Evolutionary conservation across 148 eudicot genomes (phyloP), one percentile per base, ranked within the genome.

Genomic region (Camellia sinensis): DNA sequence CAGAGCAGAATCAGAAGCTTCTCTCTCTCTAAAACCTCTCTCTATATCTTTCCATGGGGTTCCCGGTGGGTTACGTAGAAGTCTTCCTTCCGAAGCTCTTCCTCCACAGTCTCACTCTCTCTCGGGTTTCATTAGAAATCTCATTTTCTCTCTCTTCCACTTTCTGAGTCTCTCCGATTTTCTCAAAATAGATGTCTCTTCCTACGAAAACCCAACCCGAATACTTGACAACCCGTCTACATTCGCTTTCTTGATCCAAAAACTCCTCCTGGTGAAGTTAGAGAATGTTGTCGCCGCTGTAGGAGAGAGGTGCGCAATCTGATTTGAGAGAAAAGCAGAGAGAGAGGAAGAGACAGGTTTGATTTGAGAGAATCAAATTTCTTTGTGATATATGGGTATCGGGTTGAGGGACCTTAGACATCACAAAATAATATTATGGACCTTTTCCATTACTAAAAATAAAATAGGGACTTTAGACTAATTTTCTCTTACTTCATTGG

Each of bases 61-160:
- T 71, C 15, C 74, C 59, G 9, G 59, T 64, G 1, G 82, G 78
- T 1, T 80, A 80, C 78, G 50, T 78, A 2, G 82, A 80, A n/a
- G 82, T 82, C 0, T 86, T 86, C 77, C 80, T 86, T 50, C 90
- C 90, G 0, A 88, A 84, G 19, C 85, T 82, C 8, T 60, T 88
- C 61, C 53, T 88, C 43, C 81, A 68, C 59, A 56, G 46, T 4
- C 1, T 29, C 37, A 1, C 37, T 29, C 37, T 29, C 37, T 29
- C 37, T 29, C 1, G 37, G 37, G 37, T 29, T 29, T 29, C 37
- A 29, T 29, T 29, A 29, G 37, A 29, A 29, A 1, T 1, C 21
- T 73, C 72, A 73, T 80, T 15, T 62, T 54, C 64, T 70, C 45
- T 54, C 45, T 46, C 80, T 61, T 67, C 50, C 54, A 79, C 70